phyloP scores from a whole-genome alignment of 768 basidiomycete genomes.

The Suillus placidus region DNA sequence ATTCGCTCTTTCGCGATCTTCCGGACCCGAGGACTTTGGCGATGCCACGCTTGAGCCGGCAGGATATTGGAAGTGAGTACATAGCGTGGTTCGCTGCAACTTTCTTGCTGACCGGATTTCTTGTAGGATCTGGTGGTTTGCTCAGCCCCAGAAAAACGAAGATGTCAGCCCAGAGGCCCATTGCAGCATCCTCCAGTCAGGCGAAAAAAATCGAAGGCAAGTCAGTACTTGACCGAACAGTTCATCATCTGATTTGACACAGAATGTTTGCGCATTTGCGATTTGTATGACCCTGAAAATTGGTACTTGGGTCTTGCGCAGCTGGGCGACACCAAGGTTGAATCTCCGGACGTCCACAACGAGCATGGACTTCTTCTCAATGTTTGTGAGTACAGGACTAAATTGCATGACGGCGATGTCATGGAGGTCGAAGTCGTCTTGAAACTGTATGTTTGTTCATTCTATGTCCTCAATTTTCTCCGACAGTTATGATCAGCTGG shows the following conservation, averaged over 20 bases:
- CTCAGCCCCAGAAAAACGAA: neutral
- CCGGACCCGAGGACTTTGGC: neutral
- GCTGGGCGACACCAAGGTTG: neutral
- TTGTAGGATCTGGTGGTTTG: neutral
- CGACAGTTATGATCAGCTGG: neutral
- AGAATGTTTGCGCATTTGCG: neutral
- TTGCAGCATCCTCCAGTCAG: neutral
- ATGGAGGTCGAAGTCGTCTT: slow-evolving; percentile 1
- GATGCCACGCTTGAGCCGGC: neutral
- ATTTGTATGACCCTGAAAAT: neutral
- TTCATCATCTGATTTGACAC: neutral
- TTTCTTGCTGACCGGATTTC: neutral
- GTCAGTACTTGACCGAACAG: neutral
- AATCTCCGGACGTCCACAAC: neutral
- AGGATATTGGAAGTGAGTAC: neutral
- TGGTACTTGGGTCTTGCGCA: neutral
- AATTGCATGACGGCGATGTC: neutral
- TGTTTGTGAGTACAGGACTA: neutral
- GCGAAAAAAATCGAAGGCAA: neutral
- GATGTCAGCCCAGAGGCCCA: neutral
- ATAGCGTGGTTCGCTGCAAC: neutral
- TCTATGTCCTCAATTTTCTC: neutral
- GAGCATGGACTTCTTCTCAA: neutral
- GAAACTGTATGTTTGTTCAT: neutral
- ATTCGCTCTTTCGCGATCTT: neutral